A percentile compares a stretch with the other conserved stretches of the same genome.
These are phyloP conservation scores for Daldinia caldariorum DNA, from an alignment of 495 filamentous ascomycete species.

Conservation along the genomic window DNA sequence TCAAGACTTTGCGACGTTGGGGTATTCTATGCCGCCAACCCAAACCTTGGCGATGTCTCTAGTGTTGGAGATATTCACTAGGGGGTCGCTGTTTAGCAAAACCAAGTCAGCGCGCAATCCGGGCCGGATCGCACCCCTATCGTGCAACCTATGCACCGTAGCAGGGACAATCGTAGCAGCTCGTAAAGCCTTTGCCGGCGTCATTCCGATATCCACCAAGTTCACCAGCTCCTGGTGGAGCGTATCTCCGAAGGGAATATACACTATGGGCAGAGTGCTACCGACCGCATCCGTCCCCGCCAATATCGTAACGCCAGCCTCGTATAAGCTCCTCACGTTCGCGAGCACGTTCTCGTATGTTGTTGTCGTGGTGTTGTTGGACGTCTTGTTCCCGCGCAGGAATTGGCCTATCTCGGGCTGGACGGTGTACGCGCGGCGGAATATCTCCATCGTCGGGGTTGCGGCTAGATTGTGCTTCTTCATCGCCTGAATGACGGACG, in stretches of 20 bases:
- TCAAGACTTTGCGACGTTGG: conserved; percentile 20
- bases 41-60: conserved; percentile 49
- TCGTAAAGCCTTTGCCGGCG: conserved; percentile 44
- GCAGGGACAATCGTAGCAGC: conserved; percentile 41
- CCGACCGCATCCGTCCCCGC: conserved; percentile 51
- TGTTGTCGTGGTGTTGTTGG: conserved; percentile 3
- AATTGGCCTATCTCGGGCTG: conserved; percentile 36
- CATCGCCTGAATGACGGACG: conserved; percentile 28
- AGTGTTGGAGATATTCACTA: conserved; percentile 52
- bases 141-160: conserved; percentile 20
- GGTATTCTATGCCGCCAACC: conserved; percentile 50
- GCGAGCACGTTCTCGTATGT: conserved; percentile 40
- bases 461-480: conserved; percentile 30
- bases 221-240: conserved; percentile 45
- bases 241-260: conserved; percentile 59
- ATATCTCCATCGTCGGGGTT: conserved; percentile 49
- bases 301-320: conserved; percentile 48
- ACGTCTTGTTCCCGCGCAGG: conserved; percentile 21
- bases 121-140: conserved; percentile 51
- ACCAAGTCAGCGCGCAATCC: conserved; percentile 55
- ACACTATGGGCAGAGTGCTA: conserved; percentile 46
- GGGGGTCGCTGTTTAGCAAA: conserved; percentile 52
- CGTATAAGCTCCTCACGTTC: conserved; percentile 45
- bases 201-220: conserved; percentile 37
- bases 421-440: conserved; percentile 36